Base-by-base conservation (phyloP, 176 grass and related monocot species). In the Pharus latifolius region DNA sequence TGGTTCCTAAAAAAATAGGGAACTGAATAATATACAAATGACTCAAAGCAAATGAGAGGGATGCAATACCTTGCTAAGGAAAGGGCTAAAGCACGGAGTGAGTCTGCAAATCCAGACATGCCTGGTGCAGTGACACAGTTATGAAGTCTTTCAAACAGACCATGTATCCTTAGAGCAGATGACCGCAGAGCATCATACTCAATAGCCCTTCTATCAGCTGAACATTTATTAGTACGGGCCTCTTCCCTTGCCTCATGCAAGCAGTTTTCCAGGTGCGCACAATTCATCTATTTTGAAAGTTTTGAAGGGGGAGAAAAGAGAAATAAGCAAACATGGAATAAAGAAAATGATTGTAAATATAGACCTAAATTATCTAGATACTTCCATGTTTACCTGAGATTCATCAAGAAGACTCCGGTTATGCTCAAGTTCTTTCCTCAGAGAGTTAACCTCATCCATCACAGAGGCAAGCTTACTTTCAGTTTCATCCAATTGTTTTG, bases 231-330 rank as follows among this genome's bases (percentile, higher is more conserved):
- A 20, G 84, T 99, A 37, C 79, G 84, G 17, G 96, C 90, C 53
- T 94, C 90, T 83, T 95, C 96, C 79, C 90, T 91, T 78, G 96
- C 90, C 64, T 99, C 90, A 49, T 91, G 90, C 50, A 95, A 78
- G 68, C 84, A 88, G 71, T 99, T 95, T 63, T 99, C 96, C 77
- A 99, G 79, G 53, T 99, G 90, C 6, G 64, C 96, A 82, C 96
- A 94, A 31, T 99, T 99, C 82, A 94, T 91, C 96, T 99, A 29
- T 18, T 63, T 56, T 11, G 56, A 67, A 66, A 74, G 73, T 67
- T 32, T 20, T 41, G 38, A 60, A 62, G 70, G 15, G n/a, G n/a
- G n/a, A 51, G 61, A 60, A 18, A 43, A 68, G 10, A 67, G 18
- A 35, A 79, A 70, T 49, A 66, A 13, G 17, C 54, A 26, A 66